Evolutionary conservation across 148 eudicot species (phyloP), one percentile per base, ranked within the genome.

Genomic region (Rhododendron ferrugineum): DNA sequence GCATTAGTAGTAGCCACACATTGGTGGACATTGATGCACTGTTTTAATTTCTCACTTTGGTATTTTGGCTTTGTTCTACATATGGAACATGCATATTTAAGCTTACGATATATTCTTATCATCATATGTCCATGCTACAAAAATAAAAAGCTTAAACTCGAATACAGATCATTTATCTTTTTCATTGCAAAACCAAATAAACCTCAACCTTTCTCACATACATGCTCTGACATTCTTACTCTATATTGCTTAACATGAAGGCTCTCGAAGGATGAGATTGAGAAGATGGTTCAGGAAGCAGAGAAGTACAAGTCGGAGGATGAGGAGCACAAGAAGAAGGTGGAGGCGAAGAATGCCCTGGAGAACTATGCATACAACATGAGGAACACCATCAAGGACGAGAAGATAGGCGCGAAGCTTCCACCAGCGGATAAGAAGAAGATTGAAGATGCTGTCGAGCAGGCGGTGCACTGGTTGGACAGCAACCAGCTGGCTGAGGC

Each of bases 271-370:
- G 90, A 90, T 32, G 92, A 90, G 32, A 90, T 90, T 18, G 92
- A 90, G 85, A 90, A 90, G 88, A 88, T 90, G 90, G 90, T 90
- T 50, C 92, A 90, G 70, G 92, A 90, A 42, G 92, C 92, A 1
- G 92, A 90, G 89, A 90, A 89, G 86, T 90, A 90, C 92, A 88
- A 90, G 87, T 90, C 92, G 0, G 92, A 90, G 83, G 92, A 90
- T 79, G 92, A 90, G 47, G 92, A 89, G 87, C 92, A 90, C 88
- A 66, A 66, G 73, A 66, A 66, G 73, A 66, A 66, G 73, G 73
- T 66, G 34, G 73, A 66, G 73, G 73, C 73, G 0, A 66, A 66
- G 34, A 66, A 66, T 26, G 73, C 73, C 73, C 28, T 66, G 73
- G 73, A 66, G 73, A 66, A 66, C 3, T 66, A 66, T 1, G 73